These are phyloP conservation scores for Heritiera fomes DNA, from an alignment of 345 rosid genomes.

Conservation along the genomic window DNA sequence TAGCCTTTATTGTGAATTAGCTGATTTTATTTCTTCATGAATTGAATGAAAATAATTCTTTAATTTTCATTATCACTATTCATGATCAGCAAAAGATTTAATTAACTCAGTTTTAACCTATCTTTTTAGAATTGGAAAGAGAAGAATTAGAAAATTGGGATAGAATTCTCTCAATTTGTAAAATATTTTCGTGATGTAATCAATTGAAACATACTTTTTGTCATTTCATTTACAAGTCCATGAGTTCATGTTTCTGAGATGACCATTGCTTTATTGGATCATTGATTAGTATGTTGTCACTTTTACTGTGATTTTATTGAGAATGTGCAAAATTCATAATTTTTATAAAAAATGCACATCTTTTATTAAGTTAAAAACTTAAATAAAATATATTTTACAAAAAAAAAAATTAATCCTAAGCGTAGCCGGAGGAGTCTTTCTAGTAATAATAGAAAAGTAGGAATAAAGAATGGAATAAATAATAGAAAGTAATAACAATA, in stretches of 20 bases:
- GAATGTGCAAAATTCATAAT: no score
- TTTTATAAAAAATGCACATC: no score
- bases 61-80: background rate
- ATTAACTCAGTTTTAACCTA: conserved; percentile 6
- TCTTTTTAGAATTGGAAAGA: conserved; percentile 1
- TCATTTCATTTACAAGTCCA: background rate
- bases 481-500: no score
- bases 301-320: background rate
- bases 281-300: background rate
- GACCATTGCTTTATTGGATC: conserved; percentile 1
- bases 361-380: no score
- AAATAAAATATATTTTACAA: no score
- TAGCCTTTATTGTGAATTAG: background rate
- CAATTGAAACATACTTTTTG: background rate
- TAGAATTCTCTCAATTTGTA: background rate
- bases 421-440: no score
- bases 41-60: background rate
- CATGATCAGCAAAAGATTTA: background rate
- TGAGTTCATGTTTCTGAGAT: background rate
- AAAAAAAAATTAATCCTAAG: no score
- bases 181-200: background rate
- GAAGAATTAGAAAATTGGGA: background rate
- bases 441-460: no score
- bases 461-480: no score
- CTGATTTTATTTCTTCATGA: background rate